Conservation (phyloP, 129 eudicot genomes). For the Heracleum sosnowskyi region DNA sequence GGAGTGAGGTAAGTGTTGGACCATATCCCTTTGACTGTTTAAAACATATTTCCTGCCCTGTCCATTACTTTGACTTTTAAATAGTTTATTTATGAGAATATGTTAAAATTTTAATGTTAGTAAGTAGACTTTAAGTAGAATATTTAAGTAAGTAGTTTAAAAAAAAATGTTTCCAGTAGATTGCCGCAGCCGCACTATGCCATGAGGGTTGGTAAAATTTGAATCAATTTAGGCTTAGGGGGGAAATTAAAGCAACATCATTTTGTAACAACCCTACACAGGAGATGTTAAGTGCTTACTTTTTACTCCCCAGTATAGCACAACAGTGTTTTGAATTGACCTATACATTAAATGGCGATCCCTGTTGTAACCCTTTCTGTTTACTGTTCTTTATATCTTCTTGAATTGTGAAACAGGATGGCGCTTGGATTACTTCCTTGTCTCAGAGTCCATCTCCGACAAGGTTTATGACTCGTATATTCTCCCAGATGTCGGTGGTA, state of each 20-base stretch:
- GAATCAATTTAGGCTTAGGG: not conserved
- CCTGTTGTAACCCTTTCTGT: not conserved
- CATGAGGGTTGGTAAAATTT: not conserved
- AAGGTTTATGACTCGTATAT: constrained; percentile 77
- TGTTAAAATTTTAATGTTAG: not conserved
- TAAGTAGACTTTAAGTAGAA: not conserved
- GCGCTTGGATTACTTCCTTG: constrained; percentile 93
- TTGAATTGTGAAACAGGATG: constrained; percentile 49
- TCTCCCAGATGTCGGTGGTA: constrained; percentile 77
- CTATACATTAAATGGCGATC: not conserved
- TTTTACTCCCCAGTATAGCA: not conserved
- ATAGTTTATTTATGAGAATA: not conserved
- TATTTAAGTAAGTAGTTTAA: no score
- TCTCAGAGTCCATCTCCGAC: constrained; percentile 66
- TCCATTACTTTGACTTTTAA: not conserved
- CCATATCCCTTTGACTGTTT: not conserved
- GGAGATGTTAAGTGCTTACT: not conserved
- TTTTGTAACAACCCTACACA: not conserved
- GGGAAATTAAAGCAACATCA: not conserved
- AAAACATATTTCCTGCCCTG: not conserved
- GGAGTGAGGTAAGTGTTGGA: not conserved
- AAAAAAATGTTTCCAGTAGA: no score
- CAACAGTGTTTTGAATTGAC: not conserved
- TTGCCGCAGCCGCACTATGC: not conserved
- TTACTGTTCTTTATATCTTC: not conserved